A percentile compares a stretch with the other conserved stretches of the same genome.
Conservation (phyloP, 73 alveolate species). For the Paramecium primaurelia region DNA sequence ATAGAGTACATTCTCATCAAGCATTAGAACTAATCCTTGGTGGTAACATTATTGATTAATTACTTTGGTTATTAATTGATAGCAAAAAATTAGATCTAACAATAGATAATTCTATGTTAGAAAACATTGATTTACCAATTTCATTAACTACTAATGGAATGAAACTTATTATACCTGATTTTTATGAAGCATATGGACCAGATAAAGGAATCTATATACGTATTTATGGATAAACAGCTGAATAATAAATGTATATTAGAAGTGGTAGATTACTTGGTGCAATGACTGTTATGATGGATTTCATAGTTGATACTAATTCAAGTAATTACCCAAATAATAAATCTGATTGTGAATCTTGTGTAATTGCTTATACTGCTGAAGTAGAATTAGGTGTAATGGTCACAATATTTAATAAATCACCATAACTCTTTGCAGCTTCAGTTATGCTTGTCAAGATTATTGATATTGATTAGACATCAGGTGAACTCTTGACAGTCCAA, state of each 20-base stretch:
- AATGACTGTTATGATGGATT: not conserved
- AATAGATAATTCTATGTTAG: not conserved
- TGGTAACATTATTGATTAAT: not conserved
- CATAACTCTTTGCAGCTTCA: not conserved
- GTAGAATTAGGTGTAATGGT: not conserved
- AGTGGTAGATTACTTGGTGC: constrained; percentile 35
- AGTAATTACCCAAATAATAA: not conserved
- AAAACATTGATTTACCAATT: constrained; percentile 6
- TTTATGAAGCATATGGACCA: constrained; percentile 10
- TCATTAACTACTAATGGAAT: not conserved
- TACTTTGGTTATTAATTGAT: not conserved
- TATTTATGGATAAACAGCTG: not conserved
- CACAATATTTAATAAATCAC: not conserved
- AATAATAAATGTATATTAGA: constrained; percentile 7
- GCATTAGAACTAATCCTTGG: not conserved
- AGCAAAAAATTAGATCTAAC: not conserved
- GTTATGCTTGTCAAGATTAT: constrained; percentile 18
- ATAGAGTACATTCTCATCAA: not conserved
- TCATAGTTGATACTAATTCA: not conserved
- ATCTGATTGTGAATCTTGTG: not conserved
- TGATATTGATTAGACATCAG: not conserved
- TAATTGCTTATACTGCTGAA: not conserved
- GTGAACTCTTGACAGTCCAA: not conserved
- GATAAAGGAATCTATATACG: constrained; percentile 8
- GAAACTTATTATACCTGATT: constrained; percentile 3